Evolutionary conservation across 139 green algal species (phyloP).

Genomic region (Spirogloea muscicola): DNA sequence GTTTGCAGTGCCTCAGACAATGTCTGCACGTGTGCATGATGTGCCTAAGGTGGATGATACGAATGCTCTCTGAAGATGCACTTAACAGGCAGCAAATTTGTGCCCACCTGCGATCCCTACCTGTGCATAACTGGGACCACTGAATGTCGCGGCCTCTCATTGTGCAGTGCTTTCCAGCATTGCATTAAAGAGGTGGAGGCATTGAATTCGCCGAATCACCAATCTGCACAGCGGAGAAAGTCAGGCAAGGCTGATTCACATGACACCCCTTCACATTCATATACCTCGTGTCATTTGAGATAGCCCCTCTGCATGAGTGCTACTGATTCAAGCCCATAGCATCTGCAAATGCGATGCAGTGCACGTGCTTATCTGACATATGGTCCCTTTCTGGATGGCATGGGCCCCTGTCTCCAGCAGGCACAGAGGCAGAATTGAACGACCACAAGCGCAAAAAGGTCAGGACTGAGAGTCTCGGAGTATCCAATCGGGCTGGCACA

Average conservation of each 20-base stretch:
- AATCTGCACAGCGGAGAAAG: not conserved
- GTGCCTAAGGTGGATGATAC: not conserved
- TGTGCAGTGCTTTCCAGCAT: not conserved
- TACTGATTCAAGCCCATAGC: no score
- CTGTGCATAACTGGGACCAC: not conserved
- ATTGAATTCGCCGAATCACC: not conserved
- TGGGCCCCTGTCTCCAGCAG: not conserved
- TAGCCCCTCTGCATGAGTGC: no score
- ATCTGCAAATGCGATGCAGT: no score
- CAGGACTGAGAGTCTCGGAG: not conserved
- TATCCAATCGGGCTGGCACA: not conserved
- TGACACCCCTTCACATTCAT: not conserved
- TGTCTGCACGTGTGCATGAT: not conserved
- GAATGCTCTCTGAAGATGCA: not conserved
- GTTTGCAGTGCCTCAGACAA: not conserved
- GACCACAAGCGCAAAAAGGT: constrained; percentile 13
- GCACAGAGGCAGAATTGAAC: not conserved
- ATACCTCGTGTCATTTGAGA: not conserved
- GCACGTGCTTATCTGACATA: not conserved
- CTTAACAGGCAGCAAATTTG: not conserved
- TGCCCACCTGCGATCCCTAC: not conserved
- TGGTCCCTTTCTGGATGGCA: not conserved
- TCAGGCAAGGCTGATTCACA: not conserved
- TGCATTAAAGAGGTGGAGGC: no score
- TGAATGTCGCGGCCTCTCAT: not conserved